A percentile compares a stretch with the other conserved stretches of the same genome.
Evolutionary conservation across 192 early-diverging fungal genomes (phyloP).

Genomic region (Coemansia asiatica): DNA sequence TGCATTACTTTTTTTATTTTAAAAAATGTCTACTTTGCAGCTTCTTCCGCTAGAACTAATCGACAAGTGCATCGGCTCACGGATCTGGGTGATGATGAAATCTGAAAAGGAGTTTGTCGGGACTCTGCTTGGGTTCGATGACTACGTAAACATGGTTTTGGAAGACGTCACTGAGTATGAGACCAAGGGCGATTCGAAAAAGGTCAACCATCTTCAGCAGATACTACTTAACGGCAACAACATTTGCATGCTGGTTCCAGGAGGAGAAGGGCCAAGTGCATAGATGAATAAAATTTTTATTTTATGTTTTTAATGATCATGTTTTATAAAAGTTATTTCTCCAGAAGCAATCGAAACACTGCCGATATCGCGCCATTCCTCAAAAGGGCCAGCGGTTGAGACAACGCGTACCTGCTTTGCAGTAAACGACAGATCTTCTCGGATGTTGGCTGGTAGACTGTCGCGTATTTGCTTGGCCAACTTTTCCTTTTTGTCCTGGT

Average conservation of each 20-base stretch:
- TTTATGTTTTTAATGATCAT: not conserved
- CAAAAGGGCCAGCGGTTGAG: conserved; percentile 27
- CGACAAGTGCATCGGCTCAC: conserved; percentile 96
- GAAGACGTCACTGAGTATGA: conserved; percentile 91
- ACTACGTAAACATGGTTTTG: conserved; percentile 97
- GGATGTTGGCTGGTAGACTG: conserved; percentile 19
- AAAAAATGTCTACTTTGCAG: conserved; percentile 46
- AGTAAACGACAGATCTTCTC: conserved; percentile 18
- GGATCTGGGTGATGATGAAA: conserved; percentile 98
- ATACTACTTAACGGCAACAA: conserved; percentile 97
- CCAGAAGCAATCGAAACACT: conserved; percentile 10
- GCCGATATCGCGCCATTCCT: conserved; percentile 34
- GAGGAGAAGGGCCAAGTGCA: conserved; percentile 19
- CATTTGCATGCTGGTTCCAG: conserved; percentile 85
- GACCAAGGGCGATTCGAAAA: conserved; percentile 69
- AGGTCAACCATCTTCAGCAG: conserved; percentile 77
- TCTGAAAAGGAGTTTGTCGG: conserved; percentile 96
- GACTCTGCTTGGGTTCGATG: conserved; percentile 95
- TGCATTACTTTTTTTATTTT: not conserved
- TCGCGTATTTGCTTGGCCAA: conserved; percentile 6
- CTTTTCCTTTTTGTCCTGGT: not conserved
- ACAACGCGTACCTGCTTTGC: conserved; percentile 25
- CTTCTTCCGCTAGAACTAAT: conserved; percentile 82
- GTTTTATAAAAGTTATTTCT: conserved; percentile 3
- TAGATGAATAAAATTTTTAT: not conserved